phyloP scores from a whole-genome alignment of 2,329 filamentous ascomycete genomes.

The Davidsoniella eucalypti region DNA sequence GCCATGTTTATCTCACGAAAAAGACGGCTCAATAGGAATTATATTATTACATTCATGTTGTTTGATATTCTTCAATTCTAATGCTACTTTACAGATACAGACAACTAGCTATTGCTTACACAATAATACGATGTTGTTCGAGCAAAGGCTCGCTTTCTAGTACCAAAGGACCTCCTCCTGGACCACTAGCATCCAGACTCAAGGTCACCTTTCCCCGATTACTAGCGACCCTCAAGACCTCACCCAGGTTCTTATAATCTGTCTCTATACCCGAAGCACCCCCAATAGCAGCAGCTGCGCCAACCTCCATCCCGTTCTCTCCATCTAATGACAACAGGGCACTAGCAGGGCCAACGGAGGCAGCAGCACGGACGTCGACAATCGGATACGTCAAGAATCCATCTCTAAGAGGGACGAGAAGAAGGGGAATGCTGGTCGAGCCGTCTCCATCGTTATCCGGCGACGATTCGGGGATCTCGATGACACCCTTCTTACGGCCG shows the following conservation, averaged over 20 bases:
- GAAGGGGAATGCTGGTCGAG: slow-evolving; percentile 37
- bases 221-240: slow-evolving; percentile 58
- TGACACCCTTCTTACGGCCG: slow-evolving; percentile 64
- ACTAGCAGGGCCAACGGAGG: slow-evolving; percentile 16
- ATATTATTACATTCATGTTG: no score
- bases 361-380: slow-evolving; percentile 53
- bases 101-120: no score
- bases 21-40: no score
- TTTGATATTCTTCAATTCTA: no score
- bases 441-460: neutral
- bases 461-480: slow-evolving; percentile 35
- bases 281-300: slow-evolving; percentile 16
- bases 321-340: slow-evolving; percentile 25
- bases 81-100: no score
- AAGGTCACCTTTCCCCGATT: slow-evolving; percentile 58
- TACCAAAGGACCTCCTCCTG: slow-evolving; percentile 48
- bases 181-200: slow-evolving; percentile 50
- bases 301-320: slow-evolving; percentile 13
- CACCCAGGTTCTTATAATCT: slow-evolving; percentile 61
- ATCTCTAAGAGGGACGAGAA: slow-evolving; percentile 64
- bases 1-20: no score
- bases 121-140: neutral
- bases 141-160: slow-evolving; percentile 38
- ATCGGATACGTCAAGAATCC: slow-evolving; percentile 64
- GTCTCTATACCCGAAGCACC: slow-evolving; percentile 45